Evolutionary conservation across 108 stramenopile genomes (phyloP).

Genomic region (Bacterosira constricta): DNA sequence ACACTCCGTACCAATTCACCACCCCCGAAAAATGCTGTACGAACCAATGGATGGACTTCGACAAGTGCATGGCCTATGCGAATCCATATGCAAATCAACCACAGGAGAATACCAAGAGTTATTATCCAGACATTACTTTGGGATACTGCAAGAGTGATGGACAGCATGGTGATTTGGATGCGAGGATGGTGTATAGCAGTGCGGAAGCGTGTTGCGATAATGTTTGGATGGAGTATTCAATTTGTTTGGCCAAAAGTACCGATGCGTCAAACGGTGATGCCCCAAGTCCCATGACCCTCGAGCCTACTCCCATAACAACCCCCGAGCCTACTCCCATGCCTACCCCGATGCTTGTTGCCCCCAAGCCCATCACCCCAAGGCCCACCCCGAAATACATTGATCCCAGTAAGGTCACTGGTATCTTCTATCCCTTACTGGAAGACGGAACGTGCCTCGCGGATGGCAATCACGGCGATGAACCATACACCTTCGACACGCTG

Average conservation of each 20-base stretch:
- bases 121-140: background rate
- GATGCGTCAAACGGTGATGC: no score
- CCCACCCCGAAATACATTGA: no score
- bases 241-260: no score
- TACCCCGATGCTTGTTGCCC: no score
- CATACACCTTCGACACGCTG: background rate
- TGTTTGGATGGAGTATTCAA: no score
- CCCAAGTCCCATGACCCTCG: no score
- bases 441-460: background rate
- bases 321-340: background rate
- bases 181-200: no score
- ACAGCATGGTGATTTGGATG: no score
- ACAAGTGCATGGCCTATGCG: conserved; percentile 20
- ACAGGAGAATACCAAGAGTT: no score
- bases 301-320: background rate
- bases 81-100: no score
- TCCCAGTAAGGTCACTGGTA: background rate
- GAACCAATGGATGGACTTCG: conserved; percentile 21
- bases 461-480: background rate
- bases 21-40: conserved; percentile 20
- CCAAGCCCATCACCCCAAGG: no score
- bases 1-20: conserved; percentile 13
- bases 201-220: no score
- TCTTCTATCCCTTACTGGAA: conserved; percentile 2
- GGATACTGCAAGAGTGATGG: background rate